Percentiles rank a stretch among this genome's conserved stretches.
These are phyloP conservation scores for Venturia carpophila DNA, from an alignment of 2,329 filamentous ascomycete species.

Conservation along the genomic window DNA sequence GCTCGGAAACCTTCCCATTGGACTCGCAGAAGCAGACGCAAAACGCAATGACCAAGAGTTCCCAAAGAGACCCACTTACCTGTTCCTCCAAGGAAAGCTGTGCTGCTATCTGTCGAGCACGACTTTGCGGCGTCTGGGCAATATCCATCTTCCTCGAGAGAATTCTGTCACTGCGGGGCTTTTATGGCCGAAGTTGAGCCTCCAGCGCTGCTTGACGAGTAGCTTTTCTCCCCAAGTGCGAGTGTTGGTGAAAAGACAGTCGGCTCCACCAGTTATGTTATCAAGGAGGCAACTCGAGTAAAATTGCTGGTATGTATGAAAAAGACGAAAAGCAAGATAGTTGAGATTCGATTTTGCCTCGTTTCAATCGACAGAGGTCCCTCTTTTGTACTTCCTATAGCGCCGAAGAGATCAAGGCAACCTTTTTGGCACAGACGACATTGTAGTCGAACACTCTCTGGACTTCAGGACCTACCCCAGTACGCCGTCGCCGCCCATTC, in stretches of 20 bases:
- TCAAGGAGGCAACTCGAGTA: neutral
- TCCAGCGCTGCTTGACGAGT: neutral
- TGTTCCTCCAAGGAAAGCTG: conserved; percentile 34
- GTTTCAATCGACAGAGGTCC: neutral
- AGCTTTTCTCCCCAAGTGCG: neutral
- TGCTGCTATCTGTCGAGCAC: conserved; percentile 30
- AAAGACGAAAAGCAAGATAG: neutral
- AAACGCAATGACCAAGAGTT: neutral
- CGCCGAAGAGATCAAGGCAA: neutral
- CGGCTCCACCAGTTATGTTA: neutral
- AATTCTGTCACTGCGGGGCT: conserved; percentile 26
- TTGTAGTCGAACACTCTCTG: neutral
- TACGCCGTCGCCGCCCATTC: neutral
- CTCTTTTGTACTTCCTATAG: neutral
- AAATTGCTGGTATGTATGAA: neutral
- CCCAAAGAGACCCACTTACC: conserved; percentile 23
- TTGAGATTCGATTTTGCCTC: neutral
- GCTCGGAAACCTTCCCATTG: neutral
- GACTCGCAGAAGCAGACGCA: neutral
- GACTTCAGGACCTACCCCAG: neutral
- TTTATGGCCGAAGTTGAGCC: neutral
- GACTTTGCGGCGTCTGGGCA: conserved; percentile 28
- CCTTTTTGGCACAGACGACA: neutral
- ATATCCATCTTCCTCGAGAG: conserved; percentile 29
- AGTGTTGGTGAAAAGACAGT: conserved; percentile 20